Conservation (phyloP, 257 asterid species). For the Paraleonurus japonicus region DNA sequence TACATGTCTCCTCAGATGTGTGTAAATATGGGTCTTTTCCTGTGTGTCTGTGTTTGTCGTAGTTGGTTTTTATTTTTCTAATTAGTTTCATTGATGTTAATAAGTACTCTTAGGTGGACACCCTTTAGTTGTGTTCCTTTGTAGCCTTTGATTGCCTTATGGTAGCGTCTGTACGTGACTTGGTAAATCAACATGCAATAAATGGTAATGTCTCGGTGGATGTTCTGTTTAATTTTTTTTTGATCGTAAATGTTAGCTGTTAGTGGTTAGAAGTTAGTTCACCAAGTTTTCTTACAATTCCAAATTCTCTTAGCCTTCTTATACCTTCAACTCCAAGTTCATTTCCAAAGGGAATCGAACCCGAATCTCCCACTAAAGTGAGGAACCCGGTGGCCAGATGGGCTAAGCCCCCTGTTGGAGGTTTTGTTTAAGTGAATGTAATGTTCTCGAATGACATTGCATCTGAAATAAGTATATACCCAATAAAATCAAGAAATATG, state of each 20-base stretch:
- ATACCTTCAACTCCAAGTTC: no score
- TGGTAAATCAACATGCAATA: not conserved
- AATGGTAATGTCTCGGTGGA: constrained; percentile 1
- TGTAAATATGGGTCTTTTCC: not conserved
- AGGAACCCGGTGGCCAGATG: no score
- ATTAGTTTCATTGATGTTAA: not conserved
- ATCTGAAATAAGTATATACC: not conserved
- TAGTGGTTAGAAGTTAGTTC: no score
- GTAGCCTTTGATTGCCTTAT: not conserved
- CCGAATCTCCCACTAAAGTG: no score
- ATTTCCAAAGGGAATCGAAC: no score
- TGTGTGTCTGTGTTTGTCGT: not conserved
- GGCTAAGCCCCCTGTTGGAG: no score
- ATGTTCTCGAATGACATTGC: not conserved
- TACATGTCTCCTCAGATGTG: not conserved
- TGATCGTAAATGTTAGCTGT: no score
- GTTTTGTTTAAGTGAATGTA: constrained; percentile 6
- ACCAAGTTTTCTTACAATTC: no score
- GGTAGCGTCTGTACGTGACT: not conserved
- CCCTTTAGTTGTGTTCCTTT: constrained; percentile 4
- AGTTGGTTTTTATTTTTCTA: not conserved
- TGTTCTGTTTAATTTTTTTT: no score
- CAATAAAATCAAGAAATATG: not conserved
- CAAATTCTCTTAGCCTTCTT: no score
- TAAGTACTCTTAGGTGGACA: not conserved